Conservation (phyloP, 75 land plant genomes). For the Picea sitchensis region DNA sequence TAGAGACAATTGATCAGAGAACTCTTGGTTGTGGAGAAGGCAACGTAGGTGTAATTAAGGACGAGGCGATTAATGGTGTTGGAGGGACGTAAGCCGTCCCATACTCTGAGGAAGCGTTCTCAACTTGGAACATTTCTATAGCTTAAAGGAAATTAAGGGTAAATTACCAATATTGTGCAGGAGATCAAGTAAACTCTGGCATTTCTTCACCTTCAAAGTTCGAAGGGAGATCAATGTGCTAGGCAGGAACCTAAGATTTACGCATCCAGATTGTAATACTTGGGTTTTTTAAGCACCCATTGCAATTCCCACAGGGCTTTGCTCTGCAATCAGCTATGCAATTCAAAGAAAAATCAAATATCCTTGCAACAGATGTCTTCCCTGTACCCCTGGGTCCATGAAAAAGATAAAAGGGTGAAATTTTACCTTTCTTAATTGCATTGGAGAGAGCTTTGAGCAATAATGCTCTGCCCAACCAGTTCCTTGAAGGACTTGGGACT, state of each 20-base stretch:
- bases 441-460: constrained; percentile 53
- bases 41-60: background rate
- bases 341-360: no score
- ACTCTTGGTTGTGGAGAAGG: no score
- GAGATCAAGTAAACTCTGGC: background rate
- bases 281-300: constrained; percentile 19
- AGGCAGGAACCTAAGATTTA: background rate
- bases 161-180: background rate
- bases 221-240: background rate
- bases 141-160: background rate
- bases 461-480: constrained; percentile 69
- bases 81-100: background rate
- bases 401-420: constrained; percentile 85
- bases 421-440: constrained; percentile 52
- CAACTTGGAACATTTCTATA: background rate
- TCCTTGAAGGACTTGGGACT: constrained; percentile 73
- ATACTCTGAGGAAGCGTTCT: background rate
- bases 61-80: background rate
- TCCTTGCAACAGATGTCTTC: constrained; percentile 63
- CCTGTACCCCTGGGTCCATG: constrained; percentile 90
- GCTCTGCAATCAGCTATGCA: background rate
- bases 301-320: constrained; percentile 28
- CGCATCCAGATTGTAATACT: constrained; percentile 6
- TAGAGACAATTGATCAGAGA: no score
- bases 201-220: background rate